Conservation (phyloP, 139 green algal species). For the Chlamydomonas applanata region DNA sequence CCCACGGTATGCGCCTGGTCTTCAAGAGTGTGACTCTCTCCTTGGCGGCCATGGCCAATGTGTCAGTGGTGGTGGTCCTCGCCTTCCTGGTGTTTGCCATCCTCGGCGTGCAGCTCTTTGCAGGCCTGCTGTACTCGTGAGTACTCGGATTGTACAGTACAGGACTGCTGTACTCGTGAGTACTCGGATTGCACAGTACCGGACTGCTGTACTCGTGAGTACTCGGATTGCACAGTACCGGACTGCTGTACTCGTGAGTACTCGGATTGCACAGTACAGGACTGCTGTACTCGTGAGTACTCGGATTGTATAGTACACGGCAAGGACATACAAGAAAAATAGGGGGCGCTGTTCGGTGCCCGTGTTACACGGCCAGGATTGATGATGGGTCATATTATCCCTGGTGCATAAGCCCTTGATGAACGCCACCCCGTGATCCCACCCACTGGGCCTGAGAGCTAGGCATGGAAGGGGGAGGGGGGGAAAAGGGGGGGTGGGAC, state of each 20-base stretch:
- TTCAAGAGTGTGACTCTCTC: constrained; percentile 69
- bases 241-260: constrained; percentile 38
- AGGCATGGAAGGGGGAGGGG: no score
- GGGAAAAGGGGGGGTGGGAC: no score
- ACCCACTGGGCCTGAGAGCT: no score
- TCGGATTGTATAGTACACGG: neutral
- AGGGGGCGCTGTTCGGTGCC: no score
- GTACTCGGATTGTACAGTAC: neutral
- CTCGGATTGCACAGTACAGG: neutral
- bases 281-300: constrained; percentile 23
- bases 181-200: neutral
- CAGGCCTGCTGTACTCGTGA: constrained; percentile 42
- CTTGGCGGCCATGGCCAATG: constrained; percentile 69
- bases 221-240: constrained; percentile 17
- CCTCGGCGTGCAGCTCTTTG: constrained; percentile 80
- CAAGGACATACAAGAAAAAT: no score
- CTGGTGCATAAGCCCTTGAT: no score
- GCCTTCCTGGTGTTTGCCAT: constrained; percentile 86
- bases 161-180: constrained; percentile 20
- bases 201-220: neutral
- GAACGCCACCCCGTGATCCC: no score
- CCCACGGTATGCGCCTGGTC: constrained; percentile 74
- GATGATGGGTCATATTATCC: no score
- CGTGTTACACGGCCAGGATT: no score
- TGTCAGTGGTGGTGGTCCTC: constrained; percentile 66